phyloP scores from a whole-genome alignment of 2,329 filamentous ascomycete species.

The Aureobasidium melanogenum region DNA sequence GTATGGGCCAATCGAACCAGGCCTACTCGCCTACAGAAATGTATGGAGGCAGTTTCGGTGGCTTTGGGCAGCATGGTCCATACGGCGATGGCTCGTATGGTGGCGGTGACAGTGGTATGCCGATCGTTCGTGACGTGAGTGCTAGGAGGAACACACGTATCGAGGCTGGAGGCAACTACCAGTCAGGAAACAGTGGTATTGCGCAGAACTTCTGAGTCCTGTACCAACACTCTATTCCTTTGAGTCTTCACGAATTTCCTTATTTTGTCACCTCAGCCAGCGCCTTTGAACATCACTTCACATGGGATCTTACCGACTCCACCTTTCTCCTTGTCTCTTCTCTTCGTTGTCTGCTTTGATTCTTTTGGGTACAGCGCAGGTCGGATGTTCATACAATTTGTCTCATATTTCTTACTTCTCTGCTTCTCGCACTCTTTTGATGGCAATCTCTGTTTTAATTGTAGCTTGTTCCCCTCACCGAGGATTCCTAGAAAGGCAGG shows the following conservation, averaged over 20 bases:
- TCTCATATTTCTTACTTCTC: background rate
- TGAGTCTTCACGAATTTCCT: slow-evolving; percentile 8
- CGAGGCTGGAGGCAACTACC: slow-evolving; percentile 79
- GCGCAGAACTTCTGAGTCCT: slow-evolving; percentile 76
- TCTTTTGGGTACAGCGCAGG: slow-evolving; percentile 1
- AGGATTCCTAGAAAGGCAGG: background rate
- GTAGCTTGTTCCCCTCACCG: background rate
- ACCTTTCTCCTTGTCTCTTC: background rate
- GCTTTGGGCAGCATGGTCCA: slow-evolving; percentile 43
- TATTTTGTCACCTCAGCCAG: slow-evolving; percentile 1
- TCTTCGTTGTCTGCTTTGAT: background rate
- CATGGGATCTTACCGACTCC: background rate
- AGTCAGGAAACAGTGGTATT: slow-evolving; percentile 84
- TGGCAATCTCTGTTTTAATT: background rate
- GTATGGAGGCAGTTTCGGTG: slow-evolving; percentile 37
- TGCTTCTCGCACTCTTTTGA: background rate
- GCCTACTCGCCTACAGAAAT: slow-evolving; percentile 18
- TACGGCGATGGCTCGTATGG: slow-evolving; percentile 48
- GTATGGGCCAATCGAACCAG: slow-evolving; percentile 28
- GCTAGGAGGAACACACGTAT: slow-evolving; percentile 91
- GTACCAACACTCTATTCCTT: background rate
- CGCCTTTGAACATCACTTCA: background rate
- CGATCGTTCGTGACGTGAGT: slow-evolving; percentile 86
- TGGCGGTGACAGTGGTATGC: slow-evolving; percentile 51
- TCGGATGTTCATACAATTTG: background rate